Evolutionary conservation across 2,329 filamentous ascomycete species (phyloP), one percentile per base, ranked within the genome.

Genomic region (Boeremia lycopersici): DNA sequence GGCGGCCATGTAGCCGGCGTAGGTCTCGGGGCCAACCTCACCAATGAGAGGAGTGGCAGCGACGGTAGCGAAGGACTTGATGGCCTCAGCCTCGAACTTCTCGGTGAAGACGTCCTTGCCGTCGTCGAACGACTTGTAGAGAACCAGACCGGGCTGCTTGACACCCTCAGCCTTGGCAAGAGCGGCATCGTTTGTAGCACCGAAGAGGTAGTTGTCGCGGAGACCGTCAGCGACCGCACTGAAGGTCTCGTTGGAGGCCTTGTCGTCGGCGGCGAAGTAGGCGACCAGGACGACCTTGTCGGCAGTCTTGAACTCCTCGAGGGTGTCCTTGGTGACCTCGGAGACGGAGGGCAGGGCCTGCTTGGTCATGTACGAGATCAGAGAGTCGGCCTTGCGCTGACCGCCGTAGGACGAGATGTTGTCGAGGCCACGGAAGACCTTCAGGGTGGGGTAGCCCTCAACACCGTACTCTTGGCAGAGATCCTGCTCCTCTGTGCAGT

Each of bases 91-190:
- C 36, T 91, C 89, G 71, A 98, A 93, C 77, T 90, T 88, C 66
- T 91, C 89, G 17, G 85, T 81, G 81, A 90, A 96, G 68, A 88
- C 82, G 69, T 87, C 86, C 86, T 96, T 97, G 81, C 93, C 92
- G 82, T 98, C 93, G 73, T 99, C 95, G 72, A 98, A 99, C 57
- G 88, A 84, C 86, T 99, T 98, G 89, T 98, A 98, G 56, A 99
- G 86, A 62, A 97, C 90, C 63, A 99, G 81, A 53, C 89, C 87
- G 61, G 95, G 95, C 71, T 89, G 86, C 76, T 88, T 89, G 75
- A 96, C 91, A 66, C 90, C 93, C 82, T 96, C 95, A 43, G 90
- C 88, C 84, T 96, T 88, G 70, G 95, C 92, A 63, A 98, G 81
- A 52, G 84, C 86, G 60, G 88, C 88, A 73, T 98, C 95, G 76